Base-by-base conservation (phyloP, 1,139 yeast genomes). In the Pichia sp. region DNA sequence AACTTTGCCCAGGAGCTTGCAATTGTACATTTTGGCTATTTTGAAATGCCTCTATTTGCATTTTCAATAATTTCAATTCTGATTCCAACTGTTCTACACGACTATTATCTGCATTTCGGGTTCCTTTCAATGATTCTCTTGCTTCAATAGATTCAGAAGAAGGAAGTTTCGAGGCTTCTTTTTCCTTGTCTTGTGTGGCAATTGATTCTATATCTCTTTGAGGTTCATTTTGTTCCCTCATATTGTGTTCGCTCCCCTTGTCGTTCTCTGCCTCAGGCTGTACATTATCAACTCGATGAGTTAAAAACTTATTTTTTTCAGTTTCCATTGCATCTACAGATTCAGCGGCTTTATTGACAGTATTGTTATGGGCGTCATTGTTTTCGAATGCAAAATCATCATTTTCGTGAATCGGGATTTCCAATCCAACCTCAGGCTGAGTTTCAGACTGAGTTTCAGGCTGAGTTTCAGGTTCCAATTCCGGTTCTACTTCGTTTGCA, bases 371-470 rank as follows among this genome's bases (percentile, higher is more conserved):
- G 12, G 50, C 38, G 41, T 42, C 56, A 47, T 24, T 53, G 43
- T 34, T 55, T 9, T 53, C 55, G 49, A 40, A 55, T 30, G 41
- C 63, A 57, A 53, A 43, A 51, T 55, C 53, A n/a, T 55, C 54
- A 38, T 40, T 46, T 17, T 49, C 56, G 33, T 30, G 46, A n/a
- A 42, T 41, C 14, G 50, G 53, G 4, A 14, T 44, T n/a, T 34
- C 38, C 12, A 12, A 14, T 34, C n/a, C 38, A 14, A 34, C 10
- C 4, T 34, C 38, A 34, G 4, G 12, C 38, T 34, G n/a, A 34
- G 4, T 34, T 9, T 34, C 38, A 34, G 4, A 5, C 38, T 34
- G n/a, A 34, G 4, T 34, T 9, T 34, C 38, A 34, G 38, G 38
- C 9, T 31, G 34, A 31, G 34, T 31, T 20, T 20, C 3, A 20